Conservation (phyloP, 768 basidiomycete genomes). For the Glaciozyma antarctica region DNA sequence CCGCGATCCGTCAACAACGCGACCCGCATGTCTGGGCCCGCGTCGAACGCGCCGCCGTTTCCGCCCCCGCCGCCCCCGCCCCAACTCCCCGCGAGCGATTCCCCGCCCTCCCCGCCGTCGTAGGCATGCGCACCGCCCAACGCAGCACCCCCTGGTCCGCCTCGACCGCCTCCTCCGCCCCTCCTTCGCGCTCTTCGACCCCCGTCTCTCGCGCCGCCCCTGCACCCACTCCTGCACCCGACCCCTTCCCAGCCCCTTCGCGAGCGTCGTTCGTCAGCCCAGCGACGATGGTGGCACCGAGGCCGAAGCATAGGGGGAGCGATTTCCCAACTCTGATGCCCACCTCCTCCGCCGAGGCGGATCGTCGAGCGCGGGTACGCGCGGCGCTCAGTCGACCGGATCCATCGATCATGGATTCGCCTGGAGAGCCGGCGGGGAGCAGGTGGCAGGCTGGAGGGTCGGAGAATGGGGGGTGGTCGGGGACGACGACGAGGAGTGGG, state of each 20-base stretch:
- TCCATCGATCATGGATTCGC: constrained; percentile 9
- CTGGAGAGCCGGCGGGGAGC: background rate
- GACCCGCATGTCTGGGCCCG: constrained; percentile 22
- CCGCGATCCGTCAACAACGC: background rate
- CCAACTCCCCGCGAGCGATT: constrained; percentile 18
- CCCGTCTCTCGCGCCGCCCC: background rate
- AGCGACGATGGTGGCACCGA: constrained; percentile 3
- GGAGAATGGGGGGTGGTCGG: background rate
- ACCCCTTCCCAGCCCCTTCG: background rate
- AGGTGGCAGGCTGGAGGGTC: background rate
- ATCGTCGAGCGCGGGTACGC: constrained; percentile 14
- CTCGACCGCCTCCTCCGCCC: background rate
- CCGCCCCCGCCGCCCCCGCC: constrained; percentile 16
- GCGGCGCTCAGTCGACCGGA: constrained; percentile 13
- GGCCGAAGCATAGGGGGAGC: background rate
- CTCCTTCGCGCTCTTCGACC: background rate
- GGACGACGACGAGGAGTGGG: background rate
- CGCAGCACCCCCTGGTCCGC: constrained; percentile 16
- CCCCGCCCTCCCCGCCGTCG: constrained; percentile 22
- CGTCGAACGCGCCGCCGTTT: constrained; percentile 24
- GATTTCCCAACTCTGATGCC: constrained; percentile 15
- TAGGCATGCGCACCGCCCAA: background rate
- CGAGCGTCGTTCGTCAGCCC: background rate
- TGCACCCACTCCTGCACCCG: background rate
- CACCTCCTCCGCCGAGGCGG: background rate